A percentile compares a stretch with the other conserved stretches of the same genome.
Evolutionary conservation across 2,329 filamentous ascomycete genomes (phyloP).

Genomic region (Epichloe hybrida): DNA sequence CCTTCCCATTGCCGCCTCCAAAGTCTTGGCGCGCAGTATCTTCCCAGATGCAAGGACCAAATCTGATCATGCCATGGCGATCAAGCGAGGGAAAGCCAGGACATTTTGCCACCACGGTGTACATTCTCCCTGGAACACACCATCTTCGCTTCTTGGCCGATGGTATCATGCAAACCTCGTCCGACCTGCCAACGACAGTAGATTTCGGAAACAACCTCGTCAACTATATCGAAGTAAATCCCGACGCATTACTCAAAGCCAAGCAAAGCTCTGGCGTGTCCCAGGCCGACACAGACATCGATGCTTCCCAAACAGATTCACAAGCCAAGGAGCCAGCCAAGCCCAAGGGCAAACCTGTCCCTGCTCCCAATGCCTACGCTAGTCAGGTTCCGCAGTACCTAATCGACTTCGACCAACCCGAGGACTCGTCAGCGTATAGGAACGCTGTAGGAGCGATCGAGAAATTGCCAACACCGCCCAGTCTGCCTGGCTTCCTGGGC

Average conservation of each 20-base stretch:
- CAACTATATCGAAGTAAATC: slow-evolving; percentile 91
- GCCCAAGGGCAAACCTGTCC: slow-evolving; percentile 41
- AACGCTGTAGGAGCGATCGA: slow-evolving; percentile 62
- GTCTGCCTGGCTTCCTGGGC: slow-evolving; percentile 76
- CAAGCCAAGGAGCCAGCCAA: slow-evolving; percentile 29
- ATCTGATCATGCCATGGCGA: neutral
- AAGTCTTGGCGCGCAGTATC: neutral
- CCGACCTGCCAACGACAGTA: slow-evolving; percentile 81
- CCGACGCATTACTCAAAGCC: slow-evolving; percentile 41
- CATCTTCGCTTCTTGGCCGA: slow-evolving; percentile 95
- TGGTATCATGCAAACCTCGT: slow-evolving; percentile 80
- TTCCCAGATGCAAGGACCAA: neutral
- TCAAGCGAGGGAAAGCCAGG: slow-evolving; percentile 41
- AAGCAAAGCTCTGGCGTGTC: slow-evolving; percentile 11
- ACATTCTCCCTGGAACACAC: slow-evolving; percentile 79
- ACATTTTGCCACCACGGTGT: slow-evolving; percentile 62
- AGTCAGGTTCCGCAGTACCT: slow-evolving; percentile 72
- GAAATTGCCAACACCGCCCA: slow-evolving; percentile 71
- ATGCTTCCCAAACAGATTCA: slow-evolving; percentile 3
- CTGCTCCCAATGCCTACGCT: slow-evolving; percentile 49
- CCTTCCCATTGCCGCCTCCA: neutral
- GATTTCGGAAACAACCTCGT: slow-evolving; percentile 97
- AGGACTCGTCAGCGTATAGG: slow-evolving; percentile 62
- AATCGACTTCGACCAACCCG: slow-evolving; percentile 70
- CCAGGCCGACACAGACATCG: slow-evolving; percentile 4